These are phyloP conservation scores for Vicia villosa DNA, from an alignment of 306 rosid genomes.

Conservation along the genomic window DNA sequence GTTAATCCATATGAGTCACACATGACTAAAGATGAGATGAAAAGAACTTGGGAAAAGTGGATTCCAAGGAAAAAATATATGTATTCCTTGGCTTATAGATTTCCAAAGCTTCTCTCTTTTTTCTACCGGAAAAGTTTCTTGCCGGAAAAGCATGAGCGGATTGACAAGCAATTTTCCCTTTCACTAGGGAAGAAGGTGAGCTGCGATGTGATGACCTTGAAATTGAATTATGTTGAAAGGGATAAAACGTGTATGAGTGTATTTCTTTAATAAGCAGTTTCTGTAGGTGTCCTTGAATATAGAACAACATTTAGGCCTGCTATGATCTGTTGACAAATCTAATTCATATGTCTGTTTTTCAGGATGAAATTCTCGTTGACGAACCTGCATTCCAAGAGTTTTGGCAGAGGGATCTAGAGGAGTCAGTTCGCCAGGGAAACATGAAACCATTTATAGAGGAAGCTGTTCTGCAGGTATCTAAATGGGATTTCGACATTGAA, in stretches of 20 bases:
- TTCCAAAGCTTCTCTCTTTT: constrained; percentile 69
- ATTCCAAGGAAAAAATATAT: constrained; percentile 61
- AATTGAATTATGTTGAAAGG: constrained; percentile 15
- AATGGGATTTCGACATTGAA: constrained; percentile 77
- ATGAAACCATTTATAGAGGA: constrained; percentile 78
- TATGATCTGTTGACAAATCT: constrained; percentile 12
- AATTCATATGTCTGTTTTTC: constrained; percentile 37
- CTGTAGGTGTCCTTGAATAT: too few relatives aligned
- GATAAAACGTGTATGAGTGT: background rate
- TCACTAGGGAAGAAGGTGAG: constrained; percentile 81
- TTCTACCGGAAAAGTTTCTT: constrained; percentile 72
- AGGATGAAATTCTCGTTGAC: constrained; percentile 79
- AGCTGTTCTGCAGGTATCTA: constrained; percentile 74
- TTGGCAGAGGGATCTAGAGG: constrained; percentile 85
- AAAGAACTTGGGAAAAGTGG: constrained; percentile 88
- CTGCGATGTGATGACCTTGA: constrained; percentile 14
- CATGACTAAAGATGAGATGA: constrained; percentile 81
- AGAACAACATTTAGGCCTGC: too few relatives aligned
- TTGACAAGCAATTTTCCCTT: constrained; percentile 63
- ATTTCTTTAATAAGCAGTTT: too few relatives aligned
- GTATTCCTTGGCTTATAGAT: constrained; percentile 71
- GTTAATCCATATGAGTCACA: constrained; percentile 72
- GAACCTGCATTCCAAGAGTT: constrained; percentile 64
- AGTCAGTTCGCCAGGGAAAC: constrained; percentile 81
- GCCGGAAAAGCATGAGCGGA: constrained; percentile 72